Conservation (phyloP, 2,329 filamentous ascomycete species). For the Aspergillus sp. region DNA sequence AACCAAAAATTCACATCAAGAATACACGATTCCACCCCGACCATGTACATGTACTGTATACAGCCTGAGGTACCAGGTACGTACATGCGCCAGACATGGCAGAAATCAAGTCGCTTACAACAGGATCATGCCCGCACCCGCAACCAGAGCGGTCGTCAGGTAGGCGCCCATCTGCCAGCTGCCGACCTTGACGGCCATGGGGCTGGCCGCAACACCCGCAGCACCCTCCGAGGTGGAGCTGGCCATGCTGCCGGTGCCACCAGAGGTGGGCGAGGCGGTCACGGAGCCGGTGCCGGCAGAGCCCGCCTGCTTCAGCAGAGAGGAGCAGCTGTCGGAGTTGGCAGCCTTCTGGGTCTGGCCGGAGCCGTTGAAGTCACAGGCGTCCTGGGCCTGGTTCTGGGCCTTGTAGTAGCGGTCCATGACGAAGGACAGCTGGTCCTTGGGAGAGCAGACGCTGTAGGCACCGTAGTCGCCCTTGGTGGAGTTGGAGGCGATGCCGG, state of each 20-base stretch:
- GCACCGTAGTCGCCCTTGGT: conserved; percentile 45
- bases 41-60: too few relatives aligned
- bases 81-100: neutral
- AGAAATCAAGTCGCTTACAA: conserved; percentile 32
- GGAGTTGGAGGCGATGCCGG: conserved; percentile 39
- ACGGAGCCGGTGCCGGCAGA: conserved; percentile 39
- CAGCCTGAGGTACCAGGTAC: too few relatives aligned
- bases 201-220: conserved; percentile 27
- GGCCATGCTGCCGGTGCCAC: conserved; percentile 17
- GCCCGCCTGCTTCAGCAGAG: conserved; percentile 39
- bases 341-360: conserved; percentile 34
- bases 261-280: conserved; percentile 32
- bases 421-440: conserved; percentile 46
- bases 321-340: conserved; percentile 30
- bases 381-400: conserved; percentile 28
- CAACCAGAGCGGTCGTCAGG: conserved; percentile 40
- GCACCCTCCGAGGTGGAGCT: conserved; percentile 29
- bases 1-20: conserved; percentile 1
- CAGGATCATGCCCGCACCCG: conserved; percentile 47
- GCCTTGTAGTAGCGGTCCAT: conserved; percentile 47
- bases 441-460: conserved; percentile 47
- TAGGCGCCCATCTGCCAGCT: conserved; percentile 43
- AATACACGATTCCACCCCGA: neutral
- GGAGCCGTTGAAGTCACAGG: conserved; percentile 47
- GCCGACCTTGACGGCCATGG: conserved; percentile 39